Evolutionary conservation across 495 filamentous ascomycete species (phyloP), one percentile per base, ranked within the genome.

Genomic region (Xylaria telfairii): DNA sequence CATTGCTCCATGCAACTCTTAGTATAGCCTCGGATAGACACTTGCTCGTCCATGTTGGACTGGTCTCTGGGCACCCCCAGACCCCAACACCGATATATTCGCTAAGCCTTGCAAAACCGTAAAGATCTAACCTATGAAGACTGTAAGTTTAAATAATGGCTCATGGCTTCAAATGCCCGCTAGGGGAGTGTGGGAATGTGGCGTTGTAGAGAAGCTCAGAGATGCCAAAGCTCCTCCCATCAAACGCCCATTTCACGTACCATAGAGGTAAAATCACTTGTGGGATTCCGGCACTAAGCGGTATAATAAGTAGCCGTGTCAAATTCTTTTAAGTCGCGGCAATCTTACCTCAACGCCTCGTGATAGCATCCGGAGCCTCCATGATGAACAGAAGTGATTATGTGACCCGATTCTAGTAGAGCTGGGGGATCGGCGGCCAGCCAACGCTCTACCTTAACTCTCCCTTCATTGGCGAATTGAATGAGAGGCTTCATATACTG

Each of bases 301-400:
- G 19, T n/a, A 9, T 30, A 12, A 56, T 68, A 42, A 61, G 60
- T 62, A 8, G 19, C 39, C 51, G 24, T n/a, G 7, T 49, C 44
- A 39, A n/a, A n/a, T n/a, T n/a, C n/a, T n/a, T n/a, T n/a, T n/a
- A n/a, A n/a, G n/a, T n/a, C n/a, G n/a, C n/a, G n/a, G n/a, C n/a
- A n/a, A n/a, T n/a, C 81, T 67, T 77, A 88, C 85, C 82, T 81
- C 53, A 86, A 78, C 1, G 83, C 84, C 68, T 88, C 86, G 68
- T 86, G 84, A 65, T 81, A 87, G 24, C 82, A 86, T 51, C 86
- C 86, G 0, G 84, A 80, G 30, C 86, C 86, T 9, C 86, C 86
- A 72, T 88, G 86, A 63, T 87, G 84, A 3, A 87, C 84, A n/a
- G 80, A 84, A 13, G 79, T 80, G 24, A 83, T 73, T 26, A 87